Evolutionary conservation across 2,329 filamentous ascomycete genomes (phyloP).

Genomic region (Coniosporium tulheliwenetii): DNA sequence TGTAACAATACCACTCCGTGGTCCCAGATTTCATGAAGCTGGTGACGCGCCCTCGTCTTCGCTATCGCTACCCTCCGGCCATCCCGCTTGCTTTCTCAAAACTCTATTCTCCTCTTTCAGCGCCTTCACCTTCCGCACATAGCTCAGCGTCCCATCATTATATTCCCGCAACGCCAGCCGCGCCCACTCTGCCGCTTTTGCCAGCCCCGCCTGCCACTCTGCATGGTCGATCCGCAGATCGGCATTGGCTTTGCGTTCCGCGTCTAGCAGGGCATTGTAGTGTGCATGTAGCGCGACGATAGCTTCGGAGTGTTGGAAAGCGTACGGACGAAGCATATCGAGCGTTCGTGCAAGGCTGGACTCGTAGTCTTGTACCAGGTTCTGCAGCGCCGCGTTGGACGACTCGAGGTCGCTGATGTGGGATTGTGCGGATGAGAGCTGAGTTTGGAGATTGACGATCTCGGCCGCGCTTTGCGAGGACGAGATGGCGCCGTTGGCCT

Average conservation of each 20-base stretch:
- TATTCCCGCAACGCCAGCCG: slow-evolving; percentile 21
- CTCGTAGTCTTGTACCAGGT: slow-evolving; percentile 25
- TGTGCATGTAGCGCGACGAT: slow-evolving; percentile 30
- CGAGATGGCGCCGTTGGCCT: slow-evolving; percentile 3
- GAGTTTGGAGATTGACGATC: slow-evolving; percentile 14
- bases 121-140: slow-evolving; percentile 21
- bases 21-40: too few species aligned
- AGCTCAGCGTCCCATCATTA: slow-evolving; percentile 15
- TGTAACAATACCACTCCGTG: too few species aligned
- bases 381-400: slow-evolving; percentile 11
- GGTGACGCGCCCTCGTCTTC: slow-evolving; percentile 19
- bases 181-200: slow-evolving; percentile 25
- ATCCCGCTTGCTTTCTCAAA: slow-evolving; percentile 27
- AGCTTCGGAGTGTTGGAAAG: slow-evolving; percentile 24
- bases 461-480: slow-evolving; percentile 14
- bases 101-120: slow-evolving; percentile 32
- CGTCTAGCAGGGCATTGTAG: slow-evolving; percentile 28
- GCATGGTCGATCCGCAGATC: slow-evolving; percentile 31
- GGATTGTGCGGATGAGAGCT: slow-evolving; percentile 15
- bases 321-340: slow-evolving; percentile 15
- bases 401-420: slow-evolving; percentile 11
- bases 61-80: slow-evolving; percentile 24
- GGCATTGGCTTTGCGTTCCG: slow-evolving; percentile 26
- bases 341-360: slow-evolving; percentile 17
- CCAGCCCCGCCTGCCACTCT: slow-evolving; percentile 31